These are phyloP conservation scores for Didymella exigua DNA, from an alignment of 2,329 filamentous ascomycete genomes.

Conservation along the genomic window DNA sequence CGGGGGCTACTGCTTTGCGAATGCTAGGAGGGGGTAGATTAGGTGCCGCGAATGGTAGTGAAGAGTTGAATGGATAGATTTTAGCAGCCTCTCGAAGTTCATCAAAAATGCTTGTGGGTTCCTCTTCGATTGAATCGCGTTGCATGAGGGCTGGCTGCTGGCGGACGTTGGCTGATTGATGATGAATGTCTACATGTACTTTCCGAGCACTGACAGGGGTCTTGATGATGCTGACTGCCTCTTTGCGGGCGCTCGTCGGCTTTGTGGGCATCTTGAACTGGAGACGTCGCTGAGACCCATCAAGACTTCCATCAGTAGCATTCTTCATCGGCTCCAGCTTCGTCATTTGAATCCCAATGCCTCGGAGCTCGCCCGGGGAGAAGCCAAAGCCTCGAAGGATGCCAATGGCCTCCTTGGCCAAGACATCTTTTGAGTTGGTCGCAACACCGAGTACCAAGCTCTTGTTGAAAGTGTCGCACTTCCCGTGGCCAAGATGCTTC, in stretches of 20 bases:
- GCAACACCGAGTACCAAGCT: constrained; percentile 81
- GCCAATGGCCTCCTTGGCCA: constrained; percentile 83
- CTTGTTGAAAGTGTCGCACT: constrained; percentile 94
- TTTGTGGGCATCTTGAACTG: constrained; percentile 64
- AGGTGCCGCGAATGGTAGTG: constrained; percentile 2
- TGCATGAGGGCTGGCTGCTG: neutral
- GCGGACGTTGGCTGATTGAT: neutral
- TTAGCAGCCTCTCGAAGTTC: constrained; percentile 8
- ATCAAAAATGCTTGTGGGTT: constrained; percentile 3
- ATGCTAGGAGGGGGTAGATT: constrained; percentile 9
- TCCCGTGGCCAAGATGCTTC: constrained; percentile 93
- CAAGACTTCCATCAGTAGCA: constrained; percentile 56
- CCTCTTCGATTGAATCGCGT: constrained; percentile 2
- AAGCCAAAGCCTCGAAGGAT: constrained; percentile 83
- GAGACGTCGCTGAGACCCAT: constrained; percentile 80
- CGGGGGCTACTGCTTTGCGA: constrained; percentile 18
- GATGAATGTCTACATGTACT: neutral
- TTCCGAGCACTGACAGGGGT: constrained; percentile 8
- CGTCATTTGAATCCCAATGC: constrained; percentile 90
- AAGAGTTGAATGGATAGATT: constrained; percentile 2
- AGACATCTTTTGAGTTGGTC: constrained; percentile 72
- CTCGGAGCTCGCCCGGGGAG: constrained; percentile 89
- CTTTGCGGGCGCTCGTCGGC: constrained; percentile 30
- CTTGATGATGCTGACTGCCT: neutral
- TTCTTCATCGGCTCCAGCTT: constrained; percentile 82